Conservation (phyloP, 176 grass and related monocot species). For the Carex pumila region DNA sequence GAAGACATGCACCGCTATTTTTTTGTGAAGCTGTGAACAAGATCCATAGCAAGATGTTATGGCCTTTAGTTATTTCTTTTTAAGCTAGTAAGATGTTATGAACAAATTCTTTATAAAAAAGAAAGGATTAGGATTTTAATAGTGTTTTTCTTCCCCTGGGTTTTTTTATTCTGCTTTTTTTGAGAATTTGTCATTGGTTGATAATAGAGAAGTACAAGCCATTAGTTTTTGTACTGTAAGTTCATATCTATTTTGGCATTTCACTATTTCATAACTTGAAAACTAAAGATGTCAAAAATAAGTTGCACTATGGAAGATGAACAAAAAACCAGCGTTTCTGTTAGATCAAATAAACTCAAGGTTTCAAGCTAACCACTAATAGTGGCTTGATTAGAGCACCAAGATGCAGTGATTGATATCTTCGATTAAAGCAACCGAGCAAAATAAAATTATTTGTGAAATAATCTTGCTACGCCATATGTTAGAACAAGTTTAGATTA, state of each 20-base stretch:
- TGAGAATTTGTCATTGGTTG: neutral
- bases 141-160: neutral
- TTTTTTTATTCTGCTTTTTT: neutral
- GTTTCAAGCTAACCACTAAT: no score
- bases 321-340: no score
- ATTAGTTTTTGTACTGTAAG: neutral
- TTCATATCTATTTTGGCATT: neutral
- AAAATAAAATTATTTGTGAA: neutral
- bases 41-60: neutral
- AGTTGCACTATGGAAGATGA: neutral
- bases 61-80: neutral
- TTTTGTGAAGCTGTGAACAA: neutral
- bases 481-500: neutral
- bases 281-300: neutral
- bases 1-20: slow-evolving; percentile 3
- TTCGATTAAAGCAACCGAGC: neutral
- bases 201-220: neutral
- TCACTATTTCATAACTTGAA: neutral
- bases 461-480: neutral
- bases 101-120: neutral
- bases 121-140: neutral
- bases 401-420: neutral
- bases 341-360: no score
- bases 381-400: no score
- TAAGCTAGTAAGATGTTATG: neutral